Evolutionary conservation across 2,329 filamentous ascomycete species (phyloP).

Genomic region (Phaeosphaeria sp.): DNA sequence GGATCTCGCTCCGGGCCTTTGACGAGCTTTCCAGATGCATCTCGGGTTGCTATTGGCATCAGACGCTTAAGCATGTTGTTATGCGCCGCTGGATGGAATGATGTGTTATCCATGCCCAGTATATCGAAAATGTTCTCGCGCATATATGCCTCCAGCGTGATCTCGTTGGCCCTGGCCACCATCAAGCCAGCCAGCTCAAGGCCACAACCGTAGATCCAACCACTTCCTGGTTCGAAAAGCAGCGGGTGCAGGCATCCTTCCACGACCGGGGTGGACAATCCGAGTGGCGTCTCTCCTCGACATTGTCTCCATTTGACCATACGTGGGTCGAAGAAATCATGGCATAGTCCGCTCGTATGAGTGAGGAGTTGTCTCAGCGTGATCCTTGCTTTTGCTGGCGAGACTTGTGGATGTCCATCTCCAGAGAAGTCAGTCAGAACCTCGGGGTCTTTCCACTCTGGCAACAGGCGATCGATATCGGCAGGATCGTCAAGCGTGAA

Average conservation of each 20-base stretch:
- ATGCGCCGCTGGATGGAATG: constrained; percentile 19
- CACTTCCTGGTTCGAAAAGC: constrained; percentile 35
- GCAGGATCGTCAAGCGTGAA: constrained; percentile 30
- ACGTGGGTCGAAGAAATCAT: constrained; percentile 27
- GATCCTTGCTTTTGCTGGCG: constrained; percentile 23
- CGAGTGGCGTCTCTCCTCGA: constrained; percentile 11
- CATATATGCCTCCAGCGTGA: constrained; percentile 32
- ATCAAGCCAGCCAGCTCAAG: constrained; percentile 34
- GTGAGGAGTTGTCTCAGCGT: constrained; percentile 31
- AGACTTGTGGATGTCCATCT: constrained; percentile 15
- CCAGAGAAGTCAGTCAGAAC: constrained; percentile 23
- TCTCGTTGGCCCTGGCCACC: constrained; percentile 27
- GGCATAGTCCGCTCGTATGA: constrained; percentile 34
- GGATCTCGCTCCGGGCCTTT: constrained; percentile 4
- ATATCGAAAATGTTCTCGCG: constrained; percentile 29
- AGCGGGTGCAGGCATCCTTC: constrained; percentile 24
- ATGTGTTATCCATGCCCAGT: constrained; percentile 29
- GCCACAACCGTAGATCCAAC: constrained; percentile 27
- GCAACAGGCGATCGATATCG: constrained; percentile 30
- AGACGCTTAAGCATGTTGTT: constrained; percentile 19
- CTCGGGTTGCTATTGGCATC: constrained; percentile 21
- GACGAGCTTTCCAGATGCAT: constrained; percentile 10
- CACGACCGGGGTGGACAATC: constrained; percentile 14
- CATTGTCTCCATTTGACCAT: constrained; percentile 20
- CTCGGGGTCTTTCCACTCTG: constrained; percentile 29